Percentiles rank a stretch among this genome's conserved stretches.
Conservation (phyloP, 2,329 filamentous ascomycete genomes). For the Talaromyces rugulosus region DNA sequence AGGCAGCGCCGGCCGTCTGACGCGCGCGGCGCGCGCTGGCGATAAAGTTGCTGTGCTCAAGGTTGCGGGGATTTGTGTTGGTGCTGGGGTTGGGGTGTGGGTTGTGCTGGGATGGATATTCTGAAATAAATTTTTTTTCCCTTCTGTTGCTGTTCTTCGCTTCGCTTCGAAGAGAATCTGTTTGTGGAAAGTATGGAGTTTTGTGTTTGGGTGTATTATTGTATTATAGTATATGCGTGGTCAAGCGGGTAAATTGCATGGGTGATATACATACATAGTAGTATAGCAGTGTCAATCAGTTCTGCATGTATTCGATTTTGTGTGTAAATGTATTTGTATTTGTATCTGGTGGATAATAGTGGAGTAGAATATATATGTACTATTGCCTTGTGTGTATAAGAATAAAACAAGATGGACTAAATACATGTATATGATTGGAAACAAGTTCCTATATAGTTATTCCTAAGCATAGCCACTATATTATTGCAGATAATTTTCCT, state of each 20-base stretch:
- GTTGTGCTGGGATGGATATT: slow-evolving; percentile 65
- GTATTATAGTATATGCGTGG: not conserved
- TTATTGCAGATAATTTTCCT: too few species aligned
- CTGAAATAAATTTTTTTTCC: slow-evolving; percentile 17
- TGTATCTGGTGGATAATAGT: too few species aligned
- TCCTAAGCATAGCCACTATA: too few species aligned
- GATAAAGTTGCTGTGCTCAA: slow-evolving; percentile 91
- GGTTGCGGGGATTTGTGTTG: slow-evolving; percentile 77
- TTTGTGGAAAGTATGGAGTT: not conserved
- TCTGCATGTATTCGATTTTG: not conserved
- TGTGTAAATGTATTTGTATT: too few species aligned
- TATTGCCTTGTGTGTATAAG: too few species aligned
- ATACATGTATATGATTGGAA: too few species aligned
- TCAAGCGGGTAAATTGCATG: not conserved
- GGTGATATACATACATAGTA: not conserved
- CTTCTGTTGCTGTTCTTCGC: too few species aligned
- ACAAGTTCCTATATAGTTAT: too few species aligned
- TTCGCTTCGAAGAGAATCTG: too few species aligned
- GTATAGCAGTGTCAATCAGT: too few species aligned
- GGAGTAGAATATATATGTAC: too few species aligned
- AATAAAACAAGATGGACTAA: too few species aligned
- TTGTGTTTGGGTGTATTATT: not conserved
- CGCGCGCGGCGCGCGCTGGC: slow-evolving; percentile 84
- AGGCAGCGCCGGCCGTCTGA: slow-evolving; percentile 75
- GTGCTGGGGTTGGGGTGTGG: slow-evolving; percentile 68